Percentiles rank a stretch among this genome's conserved stretches.
phyloP scores from a whole-genome alignment of 75 land plant species.

The Picea sitchensis region DNA sequence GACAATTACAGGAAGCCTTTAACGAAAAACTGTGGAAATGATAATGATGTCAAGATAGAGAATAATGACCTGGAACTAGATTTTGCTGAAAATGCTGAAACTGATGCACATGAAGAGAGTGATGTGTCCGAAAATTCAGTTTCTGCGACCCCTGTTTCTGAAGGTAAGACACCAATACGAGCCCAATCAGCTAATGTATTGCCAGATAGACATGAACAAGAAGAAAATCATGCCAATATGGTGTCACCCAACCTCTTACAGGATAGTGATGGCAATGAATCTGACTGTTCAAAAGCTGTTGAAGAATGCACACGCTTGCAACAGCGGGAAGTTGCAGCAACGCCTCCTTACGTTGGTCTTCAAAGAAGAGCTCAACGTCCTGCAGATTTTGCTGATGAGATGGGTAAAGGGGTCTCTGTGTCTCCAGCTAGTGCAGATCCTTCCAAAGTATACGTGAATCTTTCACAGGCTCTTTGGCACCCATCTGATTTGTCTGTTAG shows the following conservation, averaged over 20 bases:
- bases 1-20: constrained; percentile 81
- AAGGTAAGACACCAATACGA: constrained; percentile 24
- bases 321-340: constrained; percentile 52
- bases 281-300: constrained; percentile 16
- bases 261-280: background rate
- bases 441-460: constrained; percentile 40
- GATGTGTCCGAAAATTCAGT: constrained; percentile 45
- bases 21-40: constrained; percentile 47
- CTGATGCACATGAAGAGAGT: constrained; percentile 63
- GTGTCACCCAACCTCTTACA: background rate
- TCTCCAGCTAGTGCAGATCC: constrained; percentile 31
- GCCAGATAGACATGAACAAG: constrained; percentile 8
- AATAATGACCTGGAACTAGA: constrained; percentile 95
- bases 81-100: constrained; percentile 82
- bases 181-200: constrained; percentile 18
- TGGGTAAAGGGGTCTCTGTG: constrained; percentile 28
- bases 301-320: constrained; percentile 23
- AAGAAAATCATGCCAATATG: background rate
- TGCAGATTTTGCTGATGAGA: constrained; percentile 16
- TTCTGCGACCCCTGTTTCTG: constrained; percentile 20
- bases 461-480: constrained; percentile 86
- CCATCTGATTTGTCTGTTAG: constrained; percentile 89
- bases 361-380: constrained; percentile 49
- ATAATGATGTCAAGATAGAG: constrained; percentile 81
- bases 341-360: constrained; percentile 66